Evolutionary conservation across 352 stramenopile species (phyloP).

Genomic region (Phytophthora pinifolia): DNA sequence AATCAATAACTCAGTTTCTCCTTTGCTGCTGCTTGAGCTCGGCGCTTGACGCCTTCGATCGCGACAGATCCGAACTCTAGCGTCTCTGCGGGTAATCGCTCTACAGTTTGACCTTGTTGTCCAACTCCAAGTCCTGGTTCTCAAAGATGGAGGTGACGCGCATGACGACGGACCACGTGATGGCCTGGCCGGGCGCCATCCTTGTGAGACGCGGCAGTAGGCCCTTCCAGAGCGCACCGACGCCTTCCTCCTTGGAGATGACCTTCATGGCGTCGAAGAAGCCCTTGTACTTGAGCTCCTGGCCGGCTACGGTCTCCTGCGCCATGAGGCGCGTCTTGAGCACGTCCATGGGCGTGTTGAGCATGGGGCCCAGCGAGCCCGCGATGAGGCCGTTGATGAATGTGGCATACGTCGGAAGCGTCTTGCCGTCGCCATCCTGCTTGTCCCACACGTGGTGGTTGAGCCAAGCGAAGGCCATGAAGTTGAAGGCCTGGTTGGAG

Average conservation of each 20-base stretch:
- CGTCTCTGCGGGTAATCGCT: constrained; percentile 1
- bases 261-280: constrained; percentile 91
- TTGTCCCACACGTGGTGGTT: constrained; percentile 94
- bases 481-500: constrained; percentile 98
- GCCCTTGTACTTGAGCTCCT: constrained; percentile 95
- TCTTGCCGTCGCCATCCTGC: constrained; percentile 88
- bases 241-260: constrained; percentile 95
- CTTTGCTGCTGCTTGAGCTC: constrained; percentile 16
- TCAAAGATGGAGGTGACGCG: constrained; percentile 88
- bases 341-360: constrained; percentile 92
- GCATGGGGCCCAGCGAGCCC: constrained; percentile 81
- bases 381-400: constrained; percentile 94
- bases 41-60: constrained; percentile 13
- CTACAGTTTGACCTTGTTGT: constrained; percentile 79
- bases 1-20: constrained; percentile 31
- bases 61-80: constrained; percentile 4
- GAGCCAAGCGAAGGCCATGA: constrained; percentile 92
- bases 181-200: constrained; percentile 97
- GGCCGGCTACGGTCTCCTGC: constrained; percentile 86
- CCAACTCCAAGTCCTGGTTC: constrained; percentile 56
- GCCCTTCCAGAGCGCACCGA: constrained; percentile 96
- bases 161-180: constrained; percentile 95
- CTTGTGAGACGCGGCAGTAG: constrained; percentile 94
- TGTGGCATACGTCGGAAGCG: constrained; percentile 92
- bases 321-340: constrained; percentile 95